phyloP scores from a whole-genome alignment of 2,329 filamentous ascomycete genomes.

The Lojkania enalia region DNA sequence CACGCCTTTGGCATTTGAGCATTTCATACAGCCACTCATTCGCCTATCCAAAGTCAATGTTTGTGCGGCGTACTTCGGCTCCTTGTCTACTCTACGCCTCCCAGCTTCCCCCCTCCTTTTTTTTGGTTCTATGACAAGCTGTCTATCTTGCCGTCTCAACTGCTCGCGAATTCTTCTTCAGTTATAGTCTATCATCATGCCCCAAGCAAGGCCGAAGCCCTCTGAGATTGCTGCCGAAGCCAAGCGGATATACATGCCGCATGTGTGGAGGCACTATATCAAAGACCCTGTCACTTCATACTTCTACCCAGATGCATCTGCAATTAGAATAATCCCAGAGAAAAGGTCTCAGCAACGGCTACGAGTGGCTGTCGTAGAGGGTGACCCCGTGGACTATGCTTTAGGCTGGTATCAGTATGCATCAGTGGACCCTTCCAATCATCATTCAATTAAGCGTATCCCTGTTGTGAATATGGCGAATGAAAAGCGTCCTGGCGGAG shows the following conservation, averaged over 20 bases:
- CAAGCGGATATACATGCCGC: conserved; percentile 70
- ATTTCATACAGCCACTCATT: conserved; percentile 35
- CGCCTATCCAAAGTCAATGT: conserved; percentile 16
- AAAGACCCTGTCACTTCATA: conserved; percentile 61
- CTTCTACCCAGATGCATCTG: conserved; percentile 52
- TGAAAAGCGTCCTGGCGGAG: conserved; percentile 75
- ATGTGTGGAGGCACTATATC: conserved; percentile 61
- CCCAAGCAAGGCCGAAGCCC: conserved; percentile 63
- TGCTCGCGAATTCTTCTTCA: not conserved
- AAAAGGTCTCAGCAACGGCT: conserved; percentile 48
- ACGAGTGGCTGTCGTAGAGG: conserved; percentile 50
- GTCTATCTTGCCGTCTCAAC: too few species aligned
- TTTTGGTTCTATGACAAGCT: not conserved
- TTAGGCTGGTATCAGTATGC: conserved; percentile 59
- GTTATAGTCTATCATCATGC: conserved; percentile 49
- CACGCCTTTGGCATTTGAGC: conserved; percentile 26
- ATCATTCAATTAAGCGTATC: conserved; percentile 47
- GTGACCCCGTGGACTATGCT: conserved; percentile 56
- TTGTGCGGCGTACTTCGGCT: conserved; percentile 1
- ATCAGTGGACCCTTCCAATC: conserved; percentile 30
- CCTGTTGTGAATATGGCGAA: conserved; percentile 75
- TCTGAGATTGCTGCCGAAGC: conserved; percentile 73
- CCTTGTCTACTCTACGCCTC: not conserved
- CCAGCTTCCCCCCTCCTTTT: not conserved
- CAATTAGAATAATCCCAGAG: conserved; percentile 50